Evolutionary conservation across 345 rosid species (phyloP), one percentile per base, ranked within the genome.

Genomic region (Iberis pinnata): DNA sequence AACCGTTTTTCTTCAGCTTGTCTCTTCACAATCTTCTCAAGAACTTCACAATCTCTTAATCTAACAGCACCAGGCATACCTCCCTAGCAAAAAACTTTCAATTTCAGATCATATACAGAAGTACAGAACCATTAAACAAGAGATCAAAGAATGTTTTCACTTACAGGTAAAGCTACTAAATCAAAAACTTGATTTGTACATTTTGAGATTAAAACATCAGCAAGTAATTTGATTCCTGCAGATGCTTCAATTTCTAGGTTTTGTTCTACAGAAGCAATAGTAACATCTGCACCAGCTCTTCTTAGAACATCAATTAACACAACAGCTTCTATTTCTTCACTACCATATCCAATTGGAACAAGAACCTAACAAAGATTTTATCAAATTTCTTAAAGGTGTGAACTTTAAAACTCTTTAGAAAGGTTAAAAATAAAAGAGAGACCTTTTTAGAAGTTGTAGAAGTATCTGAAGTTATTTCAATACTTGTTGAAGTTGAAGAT

Each of bases 11-110:
- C 75, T 63, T 75, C 92, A 4, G 84, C 92, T 63, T 90, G 98
- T 67, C 76, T 81, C 75, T 78, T 80, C 42, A 76, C 75, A 42
- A 90, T 87, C 67, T 65, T 46, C 64, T 71, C 79, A 7, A 90
- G 84, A 65, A 69, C 59, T 58, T 75, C 72, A 61, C 81, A 78
- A 47, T 90, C 98, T 74, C 96, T 84, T 60, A 90, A 72, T 53
- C 86, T 76, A 14, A 75, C 96, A 27, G 98, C 74, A 26, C 98
- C 98, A 43, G 96, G 98, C 98, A 90, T 90, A 43, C 98, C 98
- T 66, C 98, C 98, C 98, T 87, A n/a, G n/a, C 63, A 37, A 58
- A 7, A 32, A 59, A 29, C 27, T 54, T n/a, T 11, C 9, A 65
- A 10, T 52, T 27, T 41, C 13, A 20, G n/a, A 58, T 20, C 36